Base-by-base conservation (phyloP, 352 stramenopile genomes). In the Globisporangium uncinulatum region DNA sequence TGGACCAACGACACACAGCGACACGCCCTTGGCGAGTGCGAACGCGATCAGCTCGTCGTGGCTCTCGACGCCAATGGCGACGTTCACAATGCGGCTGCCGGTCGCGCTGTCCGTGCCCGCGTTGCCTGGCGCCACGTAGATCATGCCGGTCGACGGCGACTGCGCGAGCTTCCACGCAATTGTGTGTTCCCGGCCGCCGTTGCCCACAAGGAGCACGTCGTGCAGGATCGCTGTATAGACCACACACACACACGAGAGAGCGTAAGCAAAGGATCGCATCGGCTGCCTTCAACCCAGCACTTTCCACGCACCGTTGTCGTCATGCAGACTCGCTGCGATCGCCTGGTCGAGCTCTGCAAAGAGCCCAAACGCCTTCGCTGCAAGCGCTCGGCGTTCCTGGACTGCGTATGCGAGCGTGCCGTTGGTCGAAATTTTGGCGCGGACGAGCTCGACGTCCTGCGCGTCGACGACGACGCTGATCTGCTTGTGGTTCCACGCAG, bases 1-100 rank as follows among this genome's bases (percentile, higher is more conserved):
- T 0, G 97, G 97, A 29, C 97, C 97, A 14, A 99, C 94, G 24
- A 99, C 94, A 43, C 98, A 97, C 32, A 99, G 88, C 6, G 95
- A 87, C 15, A 98, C 92, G 31, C 82, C 85, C 69, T 98, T 98
- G 57, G 83, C 78, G 54, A 74, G 68, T 9, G 79, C 81, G 57
- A 96, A 96, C 15, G 71, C 71, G 15, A 95, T 74, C 15, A 96
- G 68, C 53, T 80, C 76, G 29, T 86, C 74, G 65, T 92, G 72
- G 48, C 85, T 63, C 47, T 67, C 57, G 0, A 86, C 74, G 20
- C 61, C 57, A 54, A 96, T 85, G 54, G 70, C 72, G 19, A 95
- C 79, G 59, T 97, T 97, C 34, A 72, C 78, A n/a, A 97, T 74
- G 48, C 76, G 74, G 10, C 58, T 60, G 14, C 65, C 42, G 7